phyloP scores from a whole-genome alignment of 805 yeast genomes.

The Metschnikowia lunata region DNA sequence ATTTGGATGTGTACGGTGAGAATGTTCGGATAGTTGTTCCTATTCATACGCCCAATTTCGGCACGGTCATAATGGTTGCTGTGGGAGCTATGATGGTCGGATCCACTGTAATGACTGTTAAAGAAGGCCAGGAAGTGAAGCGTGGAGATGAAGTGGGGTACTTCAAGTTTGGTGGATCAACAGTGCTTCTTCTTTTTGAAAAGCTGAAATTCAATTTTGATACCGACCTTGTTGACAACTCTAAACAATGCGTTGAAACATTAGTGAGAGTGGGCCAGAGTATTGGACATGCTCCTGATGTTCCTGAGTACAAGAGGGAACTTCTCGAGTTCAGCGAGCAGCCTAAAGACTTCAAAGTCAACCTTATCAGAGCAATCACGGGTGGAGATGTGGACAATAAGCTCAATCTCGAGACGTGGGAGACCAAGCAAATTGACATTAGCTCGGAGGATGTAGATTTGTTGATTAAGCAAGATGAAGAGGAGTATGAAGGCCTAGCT shows the following conservation, averaged over 20 bases:
- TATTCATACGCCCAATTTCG: constrained; percentile 71
- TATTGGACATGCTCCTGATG: constrained; percentile 65
- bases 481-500: constrained; percentile 8
- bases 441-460: constrained; percentile 21
- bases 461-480: constrained; percentile 14
- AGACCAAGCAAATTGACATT: constrained; percentile 26
- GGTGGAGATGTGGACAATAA: constrained; percentile 45
- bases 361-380: constrained; percentile 53
- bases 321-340: constrained; percentile 44
- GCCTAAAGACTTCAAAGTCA: constrained; percentile 43
- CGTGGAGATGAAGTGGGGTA: constrained; percentile 88
- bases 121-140: constrained; percentile 51
- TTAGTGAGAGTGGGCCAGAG: constrained; percentile 88
- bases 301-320: constrained; percentile 46
- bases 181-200: constrained; percentile 66
- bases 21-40: constrained; percentile 78
- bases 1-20: constrained; percentile 88
- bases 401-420: constrained; percentile 36
- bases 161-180: constrained; percentile 95
- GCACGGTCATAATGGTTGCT: constrained; percentile 69
- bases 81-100: constrained; percentile 99
- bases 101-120: constrained; percentile 67
- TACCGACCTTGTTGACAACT: constrained; percentile 65
- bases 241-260: constrained; percentile 70
- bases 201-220: constrained; percentile 54